phyloP scores from a whole-genome alignment of 2,329 filamentous ascomycete genomes.

The Cryoendolithus antarcticus region DNA sequence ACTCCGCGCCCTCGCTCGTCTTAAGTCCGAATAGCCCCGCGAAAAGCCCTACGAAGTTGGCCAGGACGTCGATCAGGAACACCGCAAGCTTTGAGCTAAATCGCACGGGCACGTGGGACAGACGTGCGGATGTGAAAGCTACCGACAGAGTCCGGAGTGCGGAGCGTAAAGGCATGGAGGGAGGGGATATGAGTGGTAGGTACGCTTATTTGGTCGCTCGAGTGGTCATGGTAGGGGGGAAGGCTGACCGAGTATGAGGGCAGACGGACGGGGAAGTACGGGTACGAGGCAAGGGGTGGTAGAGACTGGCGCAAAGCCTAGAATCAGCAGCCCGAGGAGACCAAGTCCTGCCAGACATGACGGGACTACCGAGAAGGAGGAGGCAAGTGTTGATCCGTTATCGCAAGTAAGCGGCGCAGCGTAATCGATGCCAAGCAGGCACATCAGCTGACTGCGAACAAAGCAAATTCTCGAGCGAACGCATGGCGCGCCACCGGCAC shows the following conservation, averaged over 20 bases:
- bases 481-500: constrained; percentile 44
- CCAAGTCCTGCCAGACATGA: constrained; percentile 8
- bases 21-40: background rate
- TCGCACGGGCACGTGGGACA: background rate
- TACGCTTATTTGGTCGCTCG: constrained; percentile 1
- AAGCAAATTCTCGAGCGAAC: constrained; percentile 52
- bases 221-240: background rate
- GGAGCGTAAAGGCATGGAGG: no score
- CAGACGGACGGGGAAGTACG: constrained; percentile 1
- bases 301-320: constrained; percentile 7
- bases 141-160: no score
- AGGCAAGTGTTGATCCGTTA: constrained; percentile 50
- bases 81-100: constrained; percentile 4
- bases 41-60: constrained; percentile 5
- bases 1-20: constrained; percentile 17
- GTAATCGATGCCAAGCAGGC: constrained; percentile 3
- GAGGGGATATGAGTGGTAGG: no score
- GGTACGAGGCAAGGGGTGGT: no score
- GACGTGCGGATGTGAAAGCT: no score
- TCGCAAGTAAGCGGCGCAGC: constrained; percentile 44
- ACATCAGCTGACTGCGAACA: constrained; percentile 7
- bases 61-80: constrained; percentile 2
- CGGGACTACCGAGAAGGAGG: constrained; percentile 18
- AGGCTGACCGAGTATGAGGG: constrained; percentile 1
- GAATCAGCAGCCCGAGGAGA: constrained; percentile 11